Percentiles rank a stretch among this genome's conserved stretches.
phyloP scores from a whole-genome alignment of 805 yeast genomes.

The Candida germanica region DNA sequence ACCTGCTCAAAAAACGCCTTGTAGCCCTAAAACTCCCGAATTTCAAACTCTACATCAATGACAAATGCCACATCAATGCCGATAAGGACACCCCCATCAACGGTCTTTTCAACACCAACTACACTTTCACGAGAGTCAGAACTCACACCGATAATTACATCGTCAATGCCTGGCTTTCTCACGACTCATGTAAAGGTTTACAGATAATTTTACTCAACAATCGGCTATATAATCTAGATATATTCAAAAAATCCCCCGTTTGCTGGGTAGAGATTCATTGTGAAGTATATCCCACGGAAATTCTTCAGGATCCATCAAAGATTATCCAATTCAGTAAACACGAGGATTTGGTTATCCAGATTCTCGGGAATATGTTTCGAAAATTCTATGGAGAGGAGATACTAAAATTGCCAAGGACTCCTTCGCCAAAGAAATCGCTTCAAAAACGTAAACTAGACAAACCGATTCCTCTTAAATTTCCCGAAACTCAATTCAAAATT shows the following conservation, averaged over 20 bases:
- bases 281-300: neutral
- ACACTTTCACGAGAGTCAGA: neutral
- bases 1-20: neutral
- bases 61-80: neutral
- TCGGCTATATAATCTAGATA: slow-evolving; percentile 2
- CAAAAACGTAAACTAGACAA: neutral
- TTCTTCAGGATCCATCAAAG: slow-evolving; percentile 8
- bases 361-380: neutral
- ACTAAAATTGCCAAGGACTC: neutral
- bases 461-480: neutral
- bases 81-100: neutral
- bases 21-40: slow-evolving; percentile 1
- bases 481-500: slow-evolving; percentile 3
- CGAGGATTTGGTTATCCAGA: slow-evolving; percentile 1
- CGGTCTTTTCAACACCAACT: neutral
- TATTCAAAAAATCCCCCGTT: slow-evolving; percentile 3
- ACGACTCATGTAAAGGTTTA: neutral
- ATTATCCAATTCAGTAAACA: slow-evolving; percentile 1
- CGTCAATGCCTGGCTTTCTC: slow-evolving; percentile 1
- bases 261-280: slow-evolving; percentile 2
- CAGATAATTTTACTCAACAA: slow-evolving; percentile 8
- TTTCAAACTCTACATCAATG: slow-evolving; percentile 1
- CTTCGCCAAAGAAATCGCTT: neutral
- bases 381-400: slow-evolving; percentile 4
- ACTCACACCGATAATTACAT: neutral